A percentile compares a stretch with the other conserved stretches of the same genome.
Evolutionary conservation across 2,329 filamentous ascomycete genomes (phyloP).

Genomic region (Capronia americana): DNA sequence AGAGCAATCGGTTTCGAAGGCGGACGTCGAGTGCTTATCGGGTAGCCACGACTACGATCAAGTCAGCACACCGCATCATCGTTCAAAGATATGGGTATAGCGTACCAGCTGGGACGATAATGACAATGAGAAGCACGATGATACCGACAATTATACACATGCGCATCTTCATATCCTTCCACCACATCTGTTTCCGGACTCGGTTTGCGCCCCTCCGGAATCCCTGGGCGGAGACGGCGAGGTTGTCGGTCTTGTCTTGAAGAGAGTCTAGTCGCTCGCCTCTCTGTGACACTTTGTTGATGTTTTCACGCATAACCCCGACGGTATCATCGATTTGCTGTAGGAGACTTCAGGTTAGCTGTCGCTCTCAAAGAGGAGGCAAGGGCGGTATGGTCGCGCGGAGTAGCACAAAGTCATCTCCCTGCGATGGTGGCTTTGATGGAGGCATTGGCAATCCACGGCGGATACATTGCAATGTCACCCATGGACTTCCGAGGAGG

Average conservation of each 20-base stretch:
- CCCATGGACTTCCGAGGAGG: not conserved
- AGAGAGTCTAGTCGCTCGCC: slow-evolving; percentile 86
- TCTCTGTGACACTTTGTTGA: slow-evolving; percentile 94
- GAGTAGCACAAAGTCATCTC: not conserved
- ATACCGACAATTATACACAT: slow-evolving; percentile 93
- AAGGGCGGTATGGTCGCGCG: not conserved
- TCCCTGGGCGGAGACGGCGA: slow-evolving; percentile 89
- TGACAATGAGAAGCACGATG: slow-evolving; percentile 88
- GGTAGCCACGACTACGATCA: slow-evolving; percentile 38
- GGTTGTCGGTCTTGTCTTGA: slow-evolving; percentile 91
- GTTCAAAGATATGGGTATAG: slow-evolving; percentile 27
- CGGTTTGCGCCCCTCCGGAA: slow-evolving; percentile 96
- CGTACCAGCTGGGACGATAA: slow-evolving; percentile 91
- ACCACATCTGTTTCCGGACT: slow-evolving; percentile 99
- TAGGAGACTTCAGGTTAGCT: slow-evolving; percentile 16
- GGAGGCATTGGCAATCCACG: not conserved
- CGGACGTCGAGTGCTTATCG: slow-evolving; percentile 19
- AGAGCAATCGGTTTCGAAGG: slow-evolving; percentile 4
- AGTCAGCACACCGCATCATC: slow-evolving; percentile 18
- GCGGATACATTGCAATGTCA: not conserved
- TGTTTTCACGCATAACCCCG: slow-evolving; percentile 94
- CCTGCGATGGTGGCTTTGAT: not conserved
- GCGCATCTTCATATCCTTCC: slow-evolving; percentile 99
- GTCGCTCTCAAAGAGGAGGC: not conserved
- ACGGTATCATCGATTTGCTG: slow-evolving; percentile 98